These are phyloP conservation scores for Calonectria hawksworthii DNA, from an alignment of 2,329 filamentous ascomycete species.

Conservation along the genomic window DNA sequence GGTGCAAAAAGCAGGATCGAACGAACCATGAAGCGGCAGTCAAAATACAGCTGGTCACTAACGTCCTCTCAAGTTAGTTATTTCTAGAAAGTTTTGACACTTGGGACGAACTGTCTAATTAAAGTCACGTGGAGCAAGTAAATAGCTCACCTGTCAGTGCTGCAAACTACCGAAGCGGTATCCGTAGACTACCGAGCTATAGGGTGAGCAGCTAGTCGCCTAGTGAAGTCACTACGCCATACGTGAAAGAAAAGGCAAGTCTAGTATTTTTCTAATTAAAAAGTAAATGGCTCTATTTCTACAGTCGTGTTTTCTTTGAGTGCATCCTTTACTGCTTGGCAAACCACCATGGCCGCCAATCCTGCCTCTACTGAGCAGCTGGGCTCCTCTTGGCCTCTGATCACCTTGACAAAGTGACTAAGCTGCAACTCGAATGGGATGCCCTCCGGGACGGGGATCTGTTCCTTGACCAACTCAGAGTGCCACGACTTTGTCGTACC, in stretches of 20 bases:
- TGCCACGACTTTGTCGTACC: slow-evolving; percentile 58
- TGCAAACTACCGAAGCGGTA: neutral
- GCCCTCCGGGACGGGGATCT: slow-evolving; percentile 32
- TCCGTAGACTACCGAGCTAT: neutral
- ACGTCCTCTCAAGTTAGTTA: neutral
- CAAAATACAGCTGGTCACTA: neutral
- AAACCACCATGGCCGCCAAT: slow-evolving; percentile 65
- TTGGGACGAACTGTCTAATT: neutral
- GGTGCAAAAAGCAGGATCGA: neutral
- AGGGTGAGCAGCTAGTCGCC: neutral
- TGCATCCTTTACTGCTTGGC: slow-evolving; percentile 63
- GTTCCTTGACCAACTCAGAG: slow-evolving; percentile 50
- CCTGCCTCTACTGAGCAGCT: slow-evolving; percentile 64
- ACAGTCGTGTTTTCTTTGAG: slow-evolving; percentile 51
- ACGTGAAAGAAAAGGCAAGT: neutral
- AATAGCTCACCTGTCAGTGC: neutral
- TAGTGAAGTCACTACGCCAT: neutral
- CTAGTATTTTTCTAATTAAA: neutral
- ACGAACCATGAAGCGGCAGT: neutral
- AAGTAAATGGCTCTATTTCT: slow-evolving; percentile 33
- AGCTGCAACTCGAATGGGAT: slow-evolving; percentile 67
- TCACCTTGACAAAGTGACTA: slow-evolving; percentile 64
- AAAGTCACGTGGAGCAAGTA: neutral
- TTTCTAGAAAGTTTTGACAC: neutral
- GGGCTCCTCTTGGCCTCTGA: slow-evolving; percentile 57